Percentiles rank a stretch among this genome's conserved stretches.
Conservation (phyloP, 2,329 filamentous ascomycete species). For the Trichoderma asperellum region DNA sequence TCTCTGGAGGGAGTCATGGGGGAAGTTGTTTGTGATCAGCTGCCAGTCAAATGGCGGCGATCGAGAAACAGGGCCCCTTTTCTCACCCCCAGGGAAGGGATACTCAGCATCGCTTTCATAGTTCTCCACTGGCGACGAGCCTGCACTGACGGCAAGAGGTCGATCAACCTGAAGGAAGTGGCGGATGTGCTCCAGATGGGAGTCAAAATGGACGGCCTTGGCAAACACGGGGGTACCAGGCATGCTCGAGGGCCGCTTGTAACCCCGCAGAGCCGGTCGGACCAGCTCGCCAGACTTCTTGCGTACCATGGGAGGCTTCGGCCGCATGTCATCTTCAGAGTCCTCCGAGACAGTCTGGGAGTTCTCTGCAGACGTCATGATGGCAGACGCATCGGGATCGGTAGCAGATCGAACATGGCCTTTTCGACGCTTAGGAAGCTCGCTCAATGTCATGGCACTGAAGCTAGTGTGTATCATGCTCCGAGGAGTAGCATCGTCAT, state of each 20-base stretch:
- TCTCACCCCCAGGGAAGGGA: slow-evolving; percentile 69
- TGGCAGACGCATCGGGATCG: slow-evolving; percentile 55
- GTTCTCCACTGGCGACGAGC: slow-evolving; percentile 85
- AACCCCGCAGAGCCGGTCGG: slow-evolving; percentile 81
- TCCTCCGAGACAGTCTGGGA: slow-evolving; percentile 62
- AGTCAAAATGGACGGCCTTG: slow-evolving; percentile 98
- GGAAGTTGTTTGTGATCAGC: slow-evolving; percentile 83
- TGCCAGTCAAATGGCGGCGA: slow-evolving; percentile 78
- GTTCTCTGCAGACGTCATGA: slow-evolving; percentile 53
- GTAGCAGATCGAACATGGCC: slow-evolving; percentile 60
- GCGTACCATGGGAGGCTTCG: slow-evolving; percentile 88
- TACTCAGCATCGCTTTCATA: slow-evolving; percentile 90
- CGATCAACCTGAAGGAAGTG: slow-evolving; percentile 94
- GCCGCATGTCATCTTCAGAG: slow-evolving; percentile 61
- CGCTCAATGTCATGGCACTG: slow-evolving; percentile 51
- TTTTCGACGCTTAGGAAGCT: slow-evolving; percentile 48
- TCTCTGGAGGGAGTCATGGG: slow-evolving; percentile 57
- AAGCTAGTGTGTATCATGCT: slow-evolving; percentile 50
- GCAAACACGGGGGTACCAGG: slow-evolving; percentile 94
- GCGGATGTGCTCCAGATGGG: slow-evolving; percentile 91
- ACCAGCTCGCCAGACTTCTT: slow-evolving; percentile 99
- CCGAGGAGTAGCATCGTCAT: slow-evolving; percentile 8
- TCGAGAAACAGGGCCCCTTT: slow-evolving; percentile 42
- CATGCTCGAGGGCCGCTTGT: slow-evolving; percentile 89
- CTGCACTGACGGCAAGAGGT: slow-evolving; percentile 93